Conservation (phyloP, 2,329 filamentous ascomycete genomes). For the Penicillium brevicompactum region DNA sequence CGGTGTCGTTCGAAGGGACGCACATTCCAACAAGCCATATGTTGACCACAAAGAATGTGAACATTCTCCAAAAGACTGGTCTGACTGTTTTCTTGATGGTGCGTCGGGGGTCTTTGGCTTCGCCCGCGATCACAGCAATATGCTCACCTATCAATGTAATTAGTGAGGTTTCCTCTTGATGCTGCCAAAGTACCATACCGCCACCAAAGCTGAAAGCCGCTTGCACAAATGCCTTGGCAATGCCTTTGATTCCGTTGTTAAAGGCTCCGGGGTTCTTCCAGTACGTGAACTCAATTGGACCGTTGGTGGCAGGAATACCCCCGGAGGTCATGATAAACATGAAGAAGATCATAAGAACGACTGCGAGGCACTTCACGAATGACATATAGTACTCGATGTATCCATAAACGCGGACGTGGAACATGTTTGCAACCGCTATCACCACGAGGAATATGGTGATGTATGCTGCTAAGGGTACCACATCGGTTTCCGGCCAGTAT, state of each 20-base stretch:
- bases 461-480: slow-evolving; percentile 33
- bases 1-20: slow-evolving; percentile 31
- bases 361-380: slow-evolving; percentile 34
- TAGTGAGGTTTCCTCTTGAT: not conserved
- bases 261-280: slow-evolving; percentile 33
- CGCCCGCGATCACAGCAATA: slow-evolving; percentile 38
- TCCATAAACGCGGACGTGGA: slow-evolving; percentile 33
- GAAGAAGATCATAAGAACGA: slow-evolving; percentile 37
- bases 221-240: slow-evolving; percentile 38
- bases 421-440: slow-evolving; percentile 30
- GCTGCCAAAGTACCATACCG: slow-evolving; percentile 12
- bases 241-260: slow-evolving; percentile 37
- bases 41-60: slow-evolving; percentile 38
- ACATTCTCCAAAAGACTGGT: slow-evolving; percentile 39
- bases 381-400: slow-evolving; percentile 35
- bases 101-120: slow-evolving; percentile 30
- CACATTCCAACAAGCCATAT: slow-evolving; percentile 42
- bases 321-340: slow-evolving; percentile 41
- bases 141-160: slow-evolving; percentile 25
- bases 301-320: slow-evolving; percentile 33
- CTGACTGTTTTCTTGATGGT: slow-evolving; percentile 35
- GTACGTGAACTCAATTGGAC: slow-evolving; percentile 35
- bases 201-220: slow-evolving; percentile 38
- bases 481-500: slow-evolving; percentile 33
- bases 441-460: slow-evolving; percentile 36